Evolutionary conservation across 2,329 filamentous ascomycete species (phyloP).

Genomic region (Aureobasidium subglaciale): DNA sequence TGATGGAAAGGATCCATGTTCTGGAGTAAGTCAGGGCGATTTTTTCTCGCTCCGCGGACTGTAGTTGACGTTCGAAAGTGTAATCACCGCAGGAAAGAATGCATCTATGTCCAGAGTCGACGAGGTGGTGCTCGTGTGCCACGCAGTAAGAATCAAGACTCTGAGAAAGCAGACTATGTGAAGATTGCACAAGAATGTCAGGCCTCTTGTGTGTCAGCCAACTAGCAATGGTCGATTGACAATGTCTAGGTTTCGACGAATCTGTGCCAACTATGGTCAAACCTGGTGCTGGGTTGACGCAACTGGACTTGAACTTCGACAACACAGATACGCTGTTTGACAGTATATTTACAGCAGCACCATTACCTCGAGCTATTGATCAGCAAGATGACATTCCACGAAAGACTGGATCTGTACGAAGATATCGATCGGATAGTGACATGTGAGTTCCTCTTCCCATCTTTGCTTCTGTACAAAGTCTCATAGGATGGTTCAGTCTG

Average conservation of each 20-base stretch:
- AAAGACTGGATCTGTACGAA: not conserved
- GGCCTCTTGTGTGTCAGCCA: not conserved
- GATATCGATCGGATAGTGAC: not conserved
- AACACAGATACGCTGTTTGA: constrained; percentile 9
- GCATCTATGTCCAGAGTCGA: constrained; percentile 13
- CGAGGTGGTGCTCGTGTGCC: constrained; percentile 12
- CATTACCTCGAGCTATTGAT: not conserved
- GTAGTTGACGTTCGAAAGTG: constrained; percentile 9
- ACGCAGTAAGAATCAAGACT: not conserved
- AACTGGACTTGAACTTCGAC: not conserved
- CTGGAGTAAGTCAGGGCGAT: constrained; percentile 11
- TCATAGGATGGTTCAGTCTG: constrained; percentile 26
- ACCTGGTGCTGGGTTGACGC: constrained; percentile 11
- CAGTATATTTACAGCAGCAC: not conserved
- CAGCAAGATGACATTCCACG: not conserved
- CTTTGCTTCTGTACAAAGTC: not conserved
- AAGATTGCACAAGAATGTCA: constrained; percentile 10
- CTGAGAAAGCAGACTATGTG: not conserved
- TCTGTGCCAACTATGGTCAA: constrained; percentile 9
- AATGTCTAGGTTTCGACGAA: not conserved
- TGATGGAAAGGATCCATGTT: constrained; percentile 13
- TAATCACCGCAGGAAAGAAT: not conserved
- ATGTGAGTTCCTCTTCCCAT: constrained; percentile 12
- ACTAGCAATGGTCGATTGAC: not conserved
- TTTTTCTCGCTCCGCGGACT: not conserved